Base-by-base conservation (phyloP, 2,329 filamentous ascomycete genomes). In the Ceratocystis huliohia region DNA sequence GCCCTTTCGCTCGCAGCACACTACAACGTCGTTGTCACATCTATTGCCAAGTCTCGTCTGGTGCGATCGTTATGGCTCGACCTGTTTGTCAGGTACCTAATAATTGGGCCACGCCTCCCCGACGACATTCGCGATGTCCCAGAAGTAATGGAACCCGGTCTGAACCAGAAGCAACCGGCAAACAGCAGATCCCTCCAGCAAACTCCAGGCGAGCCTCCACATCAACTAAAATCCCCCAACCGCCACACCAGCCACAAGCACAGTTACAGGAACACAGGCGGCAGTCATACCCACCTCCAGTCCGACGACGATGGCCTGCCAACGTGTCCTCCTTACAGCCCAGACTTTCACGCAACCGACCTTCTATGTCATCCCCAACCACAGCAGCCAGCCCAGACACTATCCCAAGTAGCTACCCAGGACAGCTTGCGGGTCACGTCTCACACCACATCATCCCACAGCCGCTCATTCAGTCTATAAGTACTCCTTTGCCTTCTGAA, bases 261-360 rank as follows among this genome's bases (percentile, higher is more conserved):
- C 61, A 22, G 33, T 30, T 48, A 64, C 25, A 30, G 17, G 45
- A 45, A 44, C 22, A 8, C 44, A 66, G 50, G 28, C 48, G 61
- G 15, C 61, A 59, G 5, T 64, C 61, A 33, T 67, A 67, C 44
- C 66, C 66, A 44, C 66, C 66, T 22, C 66, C 61, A 17, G 66
- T 67, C 62, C 61, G 62, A 37, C 53, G 66, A 63, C 66, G 62
- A 57, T 37, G 61, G 44, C 44, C 65, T 53, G n/a, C 64, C 62
- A 20, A 50, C 66, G 5, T 68, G 67, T 28, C 67, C 67, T 48
- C 67, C 67, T 15, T 68, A 66, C 67, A 66, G 67, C 22, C 67
- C 67, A 22, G 67, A 68, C 53, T 68, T 68, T 30, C 67, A 68
- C 61, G 67, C 67, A 50, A 68, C 67, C 37, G 64, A 68, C 48